These are phyloP conservation scores for Penicillium sp. DNA, from an alignment of 2,329 filamentous ascomycete species.

Conservation along the genomic window DNA sequence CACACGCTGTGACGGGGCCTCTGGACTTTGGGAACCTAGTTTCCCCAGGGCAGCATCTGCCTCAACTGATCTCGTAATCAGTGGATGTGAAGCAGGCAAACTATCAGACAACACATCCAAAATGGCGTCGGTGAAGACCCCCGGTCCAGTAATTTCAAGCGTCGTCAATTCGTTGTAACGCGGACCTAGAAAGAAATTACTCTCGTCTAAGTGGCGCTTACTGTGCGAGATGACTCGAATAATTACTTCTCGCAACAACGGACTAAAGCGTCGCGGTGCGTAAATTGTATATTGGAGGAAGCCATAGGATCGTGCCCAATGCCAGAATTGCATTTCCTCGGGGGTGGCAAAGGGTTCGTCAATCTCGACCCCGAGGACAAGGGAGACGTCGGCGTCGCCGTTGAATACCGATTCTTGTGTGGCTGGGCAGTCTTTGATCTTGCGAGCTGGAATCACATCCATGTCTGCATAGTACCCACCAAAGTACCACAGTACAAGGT, in stretches of 20 bases:
- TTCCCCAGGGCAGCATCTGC: conserved; percentile 27
- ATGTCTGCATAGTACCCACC: conserved; percentile 40
- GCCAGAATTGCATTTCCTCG: conserved; percentile 33
- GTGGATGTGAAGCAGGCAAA: conserved; percentile 26
- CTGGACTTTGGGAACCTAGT: conserved; percentile 2
- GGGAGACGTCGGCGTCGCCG: conserved; percentile 26
- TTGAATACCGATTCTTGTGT: conserved; percentile 16
- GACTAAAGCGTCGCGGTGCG: conserved; percentile 37
- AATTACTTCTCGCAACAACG: conserved; percentile 31
- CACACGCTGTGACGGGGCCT: conserved; percentile 21
- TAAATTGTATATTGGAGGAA: conserved; percentile 38
- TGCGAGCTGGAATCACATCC: conserved; percentile 29
- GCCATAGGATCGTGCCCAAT: conserved; percentile 35
- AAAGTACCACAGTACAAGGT: conserved; percentile 38
- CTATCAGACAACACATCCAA: conserved; percentile 32
- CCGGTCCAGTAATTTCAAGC: conserved; percentile 35
- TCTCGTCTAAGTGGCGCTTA: conserved; percentile 22
- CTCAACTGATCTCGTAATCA: conserved; percentile 25
- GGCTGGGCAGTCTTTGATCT: conserved; percentile 32
- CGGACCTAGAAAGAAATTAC: conserved; percentile 11
- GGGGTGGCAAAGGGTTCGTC: conserved; percentile 38
- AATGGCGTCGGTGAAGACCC: conserved; percentile 36
- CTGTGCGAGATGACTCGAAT: conserved; percentile 35
- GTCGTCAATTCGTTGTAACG: conserved; percentile 29
- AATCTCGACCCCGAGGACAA: conserved; percentile 36